phyloP scores from a whole-genome alignment of 257 asterid genomes.

The Paulownia fortunei region DNA sequence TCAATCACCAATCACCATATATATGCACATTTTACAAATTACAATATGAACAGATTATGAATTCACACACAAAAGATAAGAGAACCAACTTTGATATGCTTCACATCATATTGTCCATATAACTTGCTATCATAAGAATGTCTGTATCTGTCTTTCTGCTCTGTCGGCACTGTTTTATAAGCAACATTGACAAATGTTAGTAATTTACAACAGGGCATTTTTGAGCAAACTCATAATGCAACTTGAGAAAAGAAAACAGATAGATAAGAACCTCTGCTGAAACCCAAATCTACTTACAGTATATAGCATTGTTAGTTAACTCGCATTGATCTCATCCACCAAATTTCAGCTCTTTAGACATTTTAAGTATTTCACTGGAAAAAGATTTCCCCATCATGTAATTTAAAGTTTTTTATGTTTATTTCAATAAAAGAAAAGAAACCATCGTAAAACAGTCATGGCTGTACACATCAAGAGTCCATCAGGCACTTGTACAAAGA shows the following conservation, averaged over 20 bases:
- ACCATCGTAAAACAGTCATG: background rate
- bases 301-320: background rate
- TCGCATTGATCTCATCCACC: background rate
- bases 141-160: slow-evolving; percentile 53
- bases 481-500: background rate
- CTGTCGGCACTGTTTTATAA: slow-evolving; percentile 46
- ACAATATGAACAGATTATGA: background rate
- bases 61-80: slow-evolving; percentile 24
- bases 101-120: slow-evolving; percentile 54
- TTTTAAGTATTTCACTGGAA: background rate
- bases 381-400: background rate
- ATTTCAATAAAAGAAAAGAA: background rate
- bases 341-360: background rate
- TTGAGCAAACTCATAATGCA: background rate
- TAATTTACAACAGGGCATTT: background rate
- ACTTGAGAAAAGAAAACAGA: background rate
- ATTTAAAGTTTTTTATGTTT: background rate
- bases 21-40: background rate
- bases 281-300: background rate
- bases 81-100: slow-evolving; percentile 58
- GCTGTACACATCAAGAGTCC: background rate
- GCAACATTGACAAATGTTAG: slow-evolving; percentile 25
- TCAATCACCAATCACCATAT: background rate
- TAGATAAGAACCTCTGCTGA: background rate
- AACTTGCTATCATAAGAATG: slow-evolving; percentile 60